A percentile compares a stretch with the other conserved stretches of the same genome.
These are phyloP conservation scores for Blastobotrys americana DNA, from an alignment of 805 yeast species.

Conservation along the genomic window DNA sequence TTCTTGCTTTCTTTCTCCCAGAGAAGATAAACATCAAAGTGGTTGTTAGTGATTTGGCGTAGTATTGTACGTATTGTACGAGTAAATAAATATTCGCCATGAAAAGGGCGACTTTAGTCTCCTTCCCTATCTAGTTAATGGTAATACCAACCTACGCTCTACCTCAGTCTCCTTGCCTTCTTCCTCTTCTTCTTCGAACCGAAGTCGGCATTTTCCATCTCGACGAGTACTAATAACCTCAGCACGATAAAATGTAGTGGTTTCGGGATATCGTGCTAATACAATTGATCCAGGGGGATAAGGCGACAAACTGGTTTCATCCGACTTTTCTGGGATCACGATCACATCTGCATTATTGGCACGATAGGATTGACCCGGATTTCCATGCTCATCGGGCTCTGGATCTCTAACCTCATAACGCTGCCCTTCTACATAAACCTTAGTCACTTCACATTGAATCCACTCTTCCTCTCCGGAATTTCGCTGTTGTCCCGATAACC, in stretches of 20 bases:
- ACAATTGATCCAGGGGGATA: constrained; percentile 77
- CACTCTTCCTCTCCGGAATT: constrained; percentile 78
- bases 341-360: constrained; percentile 79
- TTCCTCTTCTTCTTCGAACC: constrained; percentile 96
- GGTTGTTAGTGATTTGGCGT: neutral
- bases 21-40: neutral
- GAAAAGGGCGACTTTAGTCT: neutral
- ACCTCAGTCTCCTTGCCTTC: constrained; percentile 93
- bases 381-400: constrained; percentile 90
- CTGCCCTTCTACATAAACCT: constrained; percentile 65
- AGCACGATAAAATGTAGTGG: constrained; percentile 95
- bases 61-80: constrained; percentile 2
- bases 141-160: constrained; percentile 67
- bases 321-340: constrained; percentile 44
- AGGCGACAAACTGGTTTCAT: constrained; percentile 29
- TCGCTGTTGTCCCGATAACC: constrained; percentile 40
- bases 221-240: constrained; percentile 72
- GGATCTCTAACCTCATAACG: constrained; percentile 92
- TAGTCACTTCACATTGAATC: constrained; percentile 90
- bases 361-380: constrained; percentile 78
- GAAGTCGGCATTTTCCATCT: constrained; percentile 69
- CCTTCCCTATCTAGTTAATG: constrained; percentile 15
- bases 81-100: no score
- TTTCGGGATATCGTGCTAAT: constrained; percentile 91
- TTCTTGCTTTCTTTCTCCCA: neutral